A percentile compares a stretch with the other conserved stretches of the same genome.
Conservation (phyloP, 1,284 basidiomycete species). For the Moniliella sp. region DNA sequence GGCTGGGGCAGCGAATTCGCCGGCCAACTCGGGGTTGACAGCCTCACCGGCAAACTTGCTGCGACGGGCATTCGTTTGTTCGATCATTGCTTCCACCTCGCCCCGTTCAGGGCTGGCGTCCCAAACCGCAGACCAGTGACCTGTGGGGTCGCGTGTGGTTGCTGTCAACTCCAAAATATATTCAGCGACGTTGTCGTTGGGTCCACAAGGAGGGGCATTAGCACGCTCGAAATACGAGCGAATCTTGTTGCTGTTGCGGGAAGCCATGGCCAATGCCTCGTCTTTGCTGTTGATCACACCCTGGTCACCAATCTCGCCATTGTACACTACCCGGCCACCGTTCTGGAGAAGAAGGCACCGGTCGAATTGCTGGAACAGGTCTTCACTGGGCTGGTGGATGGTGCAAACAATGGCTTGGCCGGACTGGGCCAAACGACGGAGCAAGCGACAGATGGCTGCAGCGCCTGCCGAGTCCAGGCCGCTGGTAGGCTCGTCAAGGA, state of each 20-base stretch:
- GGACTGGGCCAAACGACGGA: conserved; percentile 12
- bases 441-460: conserved; percentile 14
- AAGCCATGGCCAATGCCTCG: too few relatives aligned
- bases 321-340: conserved; percentile 13
- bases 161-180: conserved; percentile 34
- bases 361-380: conserved; percentile 21
- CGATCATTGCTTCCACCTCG: not conserved
- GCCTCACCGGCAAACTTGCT: conserved; percentile 8
- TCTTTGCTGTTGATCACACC: not conserved
- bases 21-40: conserved; percentile 17
- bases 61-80: not conserved
- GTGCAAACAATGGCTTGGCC: conserved; percentile 23
- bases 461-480: conserved; percentile 18
- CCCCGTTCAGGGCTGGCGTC: not conserved
- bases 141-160: conserved; percentile 2
- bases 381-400: conserved; percentile 14
- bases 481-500: conserved; percentile 26
- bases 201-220: conserved; percentile 11
- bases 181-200: conserved; percentile 17
- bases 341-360: conserved; percentile 14
- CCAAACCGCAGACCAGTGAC: not conserved
- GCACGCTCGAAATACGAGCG: conserved; percentile 18
- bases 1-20: conserved; percentile 43
- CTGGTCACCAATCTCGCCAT: conserved; percentile 13
- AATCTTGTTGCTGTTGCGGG: conserved; percentile 7